Conservation (phyloP, 352 stramenopile genomes). For the Globisporangium ultimum region DNA sequence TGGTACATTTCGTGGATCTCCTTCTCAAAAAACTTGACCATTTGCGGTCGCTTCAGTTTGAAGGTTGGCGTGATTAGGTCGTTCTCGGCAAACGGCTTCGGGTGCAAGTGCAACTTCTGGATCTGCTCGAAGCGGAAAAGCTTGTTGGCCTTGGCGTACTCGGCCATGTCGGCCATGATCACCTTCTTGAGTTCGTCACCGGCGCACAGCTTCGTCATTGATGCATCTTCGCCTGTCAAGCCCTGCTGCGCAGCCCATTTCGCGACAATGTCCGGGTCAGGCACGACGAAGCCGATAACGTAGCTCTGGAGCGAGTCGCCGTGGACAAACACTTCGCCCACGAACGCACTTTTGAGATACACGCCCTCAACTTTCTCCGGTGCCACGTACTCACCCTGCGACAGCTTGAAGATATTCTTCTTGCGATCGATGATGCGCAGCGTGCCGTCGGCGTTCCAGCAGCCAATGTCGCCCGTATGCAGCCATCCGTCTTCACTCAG, state of each 20-base stretch:
- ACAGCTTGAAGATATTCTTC: constrained; percentile 95
- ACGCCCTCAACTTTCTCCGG: constrained; percentile 96
- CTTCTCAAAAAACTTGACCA: constrained; percentile 37
- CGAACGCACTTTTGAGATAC: constrained; percentile 88
- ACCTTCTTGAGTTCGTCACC: too few species aligned
- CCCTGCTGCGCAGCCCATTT: constrained; percentile 66
- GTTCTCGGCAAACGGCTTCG: constrained; percentile 85
- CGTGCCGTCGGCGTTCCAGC: constrained; percentile 91
- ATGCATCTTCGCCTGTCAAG: constrained; percentile 20
- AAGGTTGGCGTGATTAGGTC: constrained; percentile 93
- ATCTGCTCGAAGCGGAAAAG: constrained; percentile 15
- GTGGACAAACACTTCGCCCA: constrained; percentile 94
- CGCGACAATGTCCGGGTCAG: constrained; percentile 86
- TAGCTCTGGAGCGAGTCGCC: constrained; percentile 93
- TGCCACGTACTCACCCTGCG: constrained; percentile 95
- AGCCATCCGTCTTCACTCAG: constrained; percentile 94
- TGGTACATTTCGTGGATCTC: constrained; percentile 49
- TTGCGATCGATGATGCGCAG: constrained; percentile 90
- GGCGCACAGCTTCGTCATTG: too few species aligned
- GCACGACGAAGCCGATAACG: constrained; percentile 93
- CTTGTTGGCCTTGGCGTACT: too few species aligned
- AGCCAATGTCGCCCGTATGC: constrained; percentile 95
- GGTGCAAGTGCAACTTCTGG: constrained; percentile 81
- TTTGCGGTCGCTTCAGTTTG: constrained; percentile 89
- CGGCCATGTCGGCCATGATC: too few species aligned